phyloP scores from a whole-genome alignment of 2,329 filamentous ascomycete genomes.

The Fusarium abutilonis region DNA sequence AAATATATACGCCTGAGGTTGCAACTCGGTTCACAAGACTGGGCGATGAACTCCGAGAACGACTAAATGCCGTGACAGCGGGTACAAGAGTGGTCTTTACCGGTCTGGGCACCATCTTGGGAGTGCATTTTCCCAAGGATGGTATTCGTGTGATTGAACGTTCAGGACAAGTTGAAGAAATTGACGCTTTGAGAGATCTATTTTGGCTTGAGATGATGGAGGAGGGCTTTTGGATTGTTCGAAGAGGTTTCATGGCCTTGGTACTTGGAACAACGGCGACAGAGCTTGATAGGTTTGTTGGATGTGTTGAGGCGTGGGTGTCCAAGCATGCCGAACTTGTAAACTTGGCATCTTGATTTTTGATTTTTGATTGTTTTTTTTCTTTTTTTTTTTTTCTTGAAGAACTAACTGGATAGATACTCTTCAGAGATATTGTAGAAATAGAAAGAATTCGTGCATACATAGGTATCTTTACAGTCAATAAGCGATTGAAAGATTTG shows the following conservation, averaged over 20 bases:
- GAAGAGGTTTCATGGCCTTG: constrained; percentile 55
- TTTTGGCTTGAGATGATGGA: constrained; percentile 61
- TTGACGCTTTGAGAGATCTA: constrained; percentile 51
- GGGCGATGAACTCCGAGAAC: constrained; percentile 47
- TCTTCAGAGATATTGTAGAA: too few relatives aligned
- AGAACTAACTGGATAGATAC: too few relatives aligned
- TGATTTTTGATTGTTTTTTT: too few relatives aligned
- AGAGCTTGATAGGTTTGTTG: constrained; percentile 55
- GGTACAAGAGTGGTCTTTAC: constrained; percentile 53
- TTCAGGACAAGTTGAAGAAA: constrained; percentile 47
- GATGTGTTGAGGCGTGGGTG: constrained; percentile 50
- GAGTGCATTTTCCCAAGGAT: constrained; percentile 51
- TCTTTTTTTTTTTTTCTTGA: too few relatives aligned
- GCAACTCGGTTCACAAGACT: constrained; percentile 46
- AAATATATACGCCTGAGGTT: constrained; percentile 50
- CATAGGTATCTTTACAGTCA: too few relatives aligned
- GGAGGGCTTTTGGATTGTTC: constrained; percentile 55
- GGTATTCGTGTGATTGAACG: constrained; percentile 44
- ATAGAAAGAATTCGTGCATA: too few relatives aligned
- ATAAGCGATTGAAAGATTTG: too few relatives aligned
- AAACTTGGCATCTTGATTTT: neutral
- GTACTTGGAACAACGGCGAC: constrained; percentile 52
- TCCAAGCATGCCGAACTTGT: constrained; percentile 41
- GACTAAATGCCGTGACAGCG: constrained; percentile 46
- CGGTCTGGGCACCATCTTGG: constrained; percentile 51